These are phyloP conservation scores for Starmerella vitae DNA, from an alignment of 805 yeast species.

Conservation along the genomic window DNA sequence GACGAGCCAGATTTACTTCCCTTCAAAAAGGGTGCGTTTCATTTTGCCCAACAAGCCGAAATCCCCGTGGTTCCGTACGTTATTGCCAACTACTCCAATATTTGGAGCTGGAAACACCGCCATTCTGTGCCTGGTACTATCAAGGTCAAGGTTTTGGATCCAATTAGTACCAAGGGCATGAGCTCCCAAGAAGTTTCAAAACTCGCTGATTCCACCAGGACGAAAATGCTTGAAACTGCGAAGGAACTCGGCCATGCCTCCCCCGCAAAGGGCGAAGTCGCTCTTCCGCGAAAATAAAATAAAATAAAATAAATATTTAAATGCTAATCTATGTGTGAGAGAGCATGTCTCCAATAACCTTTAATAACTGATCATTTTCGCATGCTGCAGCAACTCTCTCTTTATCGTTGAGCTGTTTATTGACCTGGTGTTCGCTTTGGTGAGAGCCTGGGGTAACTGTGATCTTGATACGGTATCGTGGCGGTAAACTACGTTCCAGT, in stretches of 20 bases:
- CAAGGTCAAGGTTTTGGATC: conserved; percentile 64
- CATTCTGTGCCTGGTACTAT: conserved; percentile 68
- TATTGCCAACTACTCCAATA: conserved; percentile 67
- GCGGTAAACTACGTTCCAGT: conserved; percentile 75
- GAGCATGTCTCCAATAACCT: conserved; percentile 88
- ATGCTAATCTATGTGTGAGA: conserved; percentile 42
- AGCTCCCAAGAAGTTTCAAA: conserved; percentile 56
- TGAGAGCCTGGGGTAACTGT: conserved; percentile 83
- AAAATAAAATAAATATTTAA: too few species aligned
- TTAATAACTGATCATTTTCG: conserved; percentile 80
- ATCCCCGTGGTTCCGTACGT: conserved; percentile 84
- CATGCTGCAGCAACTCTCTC: conserved; percentile 98
- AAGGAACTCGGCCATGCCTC: conserved; percentile 25
- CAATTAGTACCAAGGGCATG: conserved; percentile 57
- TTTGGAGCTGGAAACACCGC: conserved; percentile 47
- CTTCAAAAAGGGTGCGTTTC: conserved; percentile 96
- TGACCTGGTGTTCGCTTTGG: conserved; percentile 90
- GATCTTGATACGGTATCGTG: conserved; percentile 66
- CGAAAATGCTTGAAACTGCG: conserved; percentile 37
- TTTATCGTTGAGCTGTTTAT: conserved; percentile 91
- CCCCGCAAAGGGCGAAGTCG: conserved; percentile 1
- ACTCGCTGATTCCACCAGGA: conserved; percentile 44
- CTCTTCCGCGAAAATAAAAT: neutral
- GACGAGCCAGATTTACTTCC: conserved; percentile 59
- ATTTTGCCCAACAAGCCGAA: conserved; percentile 82